Conservation (phyloP, 768 basidiomycete genomes). For the Leccinum variicolor region DNA sequence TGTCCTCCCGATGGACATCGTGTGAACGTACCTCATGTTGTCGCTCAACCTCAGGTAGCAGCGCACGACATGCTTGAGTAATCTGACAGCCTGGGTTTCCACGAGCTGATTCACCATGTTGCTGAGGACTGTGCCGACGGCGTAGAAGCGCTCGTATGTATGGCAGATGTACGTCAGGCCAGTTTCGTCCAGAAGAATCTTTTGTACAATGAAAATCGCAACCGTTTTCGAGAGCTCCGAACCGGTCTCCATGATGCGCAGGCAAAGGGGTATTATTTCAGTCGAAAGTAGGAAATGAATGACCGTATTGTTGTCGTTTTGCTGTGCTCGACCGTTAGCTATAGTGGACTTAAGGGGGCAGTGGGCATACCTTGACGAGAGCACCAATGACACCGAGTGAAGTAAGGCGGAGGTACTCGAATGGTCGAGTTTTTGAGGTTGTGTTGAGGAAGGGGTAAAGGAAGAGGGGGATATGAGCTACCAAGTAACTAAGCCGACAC, state of each 20-base stretch:
- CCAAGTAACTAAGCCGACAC: background rate
- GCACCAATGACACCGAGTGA: conserved; percentile 99
- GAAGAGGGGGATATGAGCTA: conserved; percentile 93
- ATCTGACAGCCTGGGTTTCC: conserved; percentile 93
- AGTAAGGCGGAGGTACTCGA: conserved; percentile 98
- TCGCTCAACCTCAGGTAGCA: conserved; percentile 96
- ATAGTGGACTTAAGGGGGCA: background rate
- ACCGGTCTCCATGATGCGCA: conserved; percentile 99
- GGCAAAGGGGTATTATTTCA: conserved; percentile 98
- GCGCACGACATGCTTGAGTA: conserved; percentile 96
- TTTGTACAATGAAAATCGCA: conserved; percentile 99
- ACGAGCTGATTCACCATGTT: conserved; percentile 99
- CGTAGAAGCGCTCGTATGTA: conserved; percentile 99
- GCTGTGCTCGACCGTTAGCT: conserved; percentile 45
- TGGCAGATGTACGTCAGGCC: conserved; percentile 99
- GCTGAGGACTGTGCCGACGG: conserved; percentile 95
- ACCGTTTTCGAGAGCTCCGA: conserved; percentile 98
- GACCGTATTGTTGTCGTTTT: conserved; percentile 99
- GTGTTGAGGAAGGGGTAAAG: conserved; percentile 99
- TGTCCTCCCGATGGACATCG: conserved; percentile 6
- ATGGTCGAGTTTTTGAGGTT: conserved; percentile 97
- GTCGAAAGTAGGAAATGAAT: conserved; percentile 99
- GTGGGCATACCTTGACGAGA: conserved; percentile 78
- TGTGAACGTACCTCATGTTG: conserved; percentile 73
- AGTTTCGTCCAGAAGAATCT: conserved; percentile 94